phyloP scores from a whole-genome alignment of 169 alveolate genomes.

The Plasmodium ovale region DNA sequence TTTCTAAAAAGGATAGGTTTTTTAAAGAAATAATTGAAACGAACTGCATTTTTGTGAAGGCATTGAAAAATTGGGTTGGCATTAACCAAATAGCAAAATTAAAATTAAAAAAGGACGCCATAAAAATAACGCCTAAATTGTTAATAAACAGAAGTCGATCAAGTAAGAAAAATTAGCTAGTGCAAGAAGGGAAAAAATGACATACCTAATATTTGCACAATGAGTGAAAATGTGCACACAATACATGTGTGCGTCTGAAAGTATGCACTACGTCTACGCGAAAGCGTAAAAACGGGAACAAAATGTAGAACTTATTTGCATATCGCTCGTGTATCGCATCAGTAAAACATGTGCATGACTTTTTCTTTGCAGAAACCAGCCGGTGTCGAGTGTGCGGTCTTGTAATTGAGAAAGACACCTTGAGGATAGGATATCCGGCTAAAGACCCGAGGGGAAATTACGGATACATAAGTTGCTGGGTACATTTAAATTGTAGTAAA shows the following conservation, averaged over 20 bases:
- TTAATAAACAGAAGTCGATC: slow-evolving; percentile 45
- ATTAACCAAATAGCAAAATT: slow-evolving; percentile 18
- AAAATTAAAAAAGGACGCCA: slow-evolving; percentile 42
- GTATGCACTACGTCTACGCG: too few species aligned
- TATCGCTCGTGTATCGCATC: not conserved
- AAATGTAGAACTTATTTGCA: not conserved
- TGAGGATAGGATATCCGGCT: slow-evolving; percentile 78
- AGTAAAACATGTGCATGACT: not conserved
- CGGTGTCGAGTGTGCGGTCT: slow-evolving; percentile 77
- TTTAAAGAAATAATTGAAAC: slow-evolving; percentile 62
- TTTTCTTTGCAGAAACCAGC: slow-evolving; percentile 42
- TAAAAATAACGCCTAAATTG: slow-evolving; percentile 49
- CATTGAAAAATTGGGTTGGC: slow-evolving; percentile 63
- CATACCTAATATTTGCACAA: not conserved
- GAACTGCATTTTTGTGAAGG: slow-evolving; percentile 40
- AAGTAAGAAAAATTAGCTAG: slow-evolving; percentile 29
- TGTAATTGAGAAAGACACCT: slow-evolving; percentile 47
- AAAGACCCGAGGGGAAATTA: slow-evolving; percentile 76
- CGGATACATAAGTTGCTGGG: slow-evolving; percentile 80
- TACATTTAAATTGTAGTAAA: slow-evolving; percentile 77
- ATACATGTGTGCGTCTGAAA: too few species aligned
- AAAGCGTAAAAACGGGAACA: not conserved
- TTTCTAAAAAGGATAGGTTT: slow-evolving; percentile 59
- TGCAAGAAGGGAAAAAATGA: not conserved
- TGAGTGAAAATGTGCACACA: too few species aligned